Evolutionary conservation across 2,329 filamentous ascomycete species (phyloP), one percentile per base, ranked within the genome.

Genomic region (Aspergillus sp.): DNA sequence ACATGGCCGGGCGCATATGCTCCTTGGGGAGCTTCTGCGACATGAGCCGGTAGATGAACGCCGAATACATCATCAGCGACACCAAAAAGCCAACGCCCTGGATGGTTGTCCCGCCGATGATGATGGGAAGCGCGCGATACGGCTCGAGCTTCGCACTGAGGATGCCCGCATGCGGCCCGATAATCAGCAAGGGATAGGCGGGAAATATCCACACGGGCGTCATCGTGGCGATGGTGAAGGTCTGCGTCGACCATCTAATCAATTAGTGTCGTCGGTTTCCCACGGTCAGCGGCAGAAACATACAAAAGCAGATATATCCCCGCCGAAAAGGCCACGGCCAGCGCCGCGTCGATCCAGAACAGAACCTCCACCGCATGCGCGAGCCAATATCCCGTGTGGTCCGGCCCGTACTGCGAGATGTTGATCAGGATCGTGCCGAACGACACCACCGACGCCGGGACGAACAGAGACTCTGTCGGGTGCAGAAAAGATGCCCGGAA

Each of bases 141-240:
- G 56, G 58, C n/a, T 58, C 47, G 3, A 74, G 48, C 30, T 71
- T 66, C 2, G 57, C 51, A 14, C 70, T 67, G 8, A 79, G 53
- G 5, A 70, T 75, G 12, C 72, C 71, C 4, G 80, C 84, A 44
- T 86, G 77, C 0, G 84, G 80, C 0, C 80, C 84, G 14, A 81
- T 75, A 6, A 91, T 74, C 3, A 93, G 71, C 14, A 91, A 68
- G 0, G 85, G 83, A 43, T 93, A 93, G 1, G 81, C 83, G 0
- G 84, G 85, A 44, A 91, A 91, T 34, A 89, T 86, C 84, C 84
- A 91, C 12, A 86, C 77, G 0, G 84, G 84, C 0, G 84, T 91
- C 85, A 93, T 91, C 32, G 78, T 78, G 20, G 83, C 80, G 29
- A 91, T 83, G 0, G 85, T 78, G 45, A 77, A 78, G 2, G 72